Evolutionary conservation across 352 stramenopile genomes (phyloP).

Genomic region (Thalassiosira ordinaria): DNA sequence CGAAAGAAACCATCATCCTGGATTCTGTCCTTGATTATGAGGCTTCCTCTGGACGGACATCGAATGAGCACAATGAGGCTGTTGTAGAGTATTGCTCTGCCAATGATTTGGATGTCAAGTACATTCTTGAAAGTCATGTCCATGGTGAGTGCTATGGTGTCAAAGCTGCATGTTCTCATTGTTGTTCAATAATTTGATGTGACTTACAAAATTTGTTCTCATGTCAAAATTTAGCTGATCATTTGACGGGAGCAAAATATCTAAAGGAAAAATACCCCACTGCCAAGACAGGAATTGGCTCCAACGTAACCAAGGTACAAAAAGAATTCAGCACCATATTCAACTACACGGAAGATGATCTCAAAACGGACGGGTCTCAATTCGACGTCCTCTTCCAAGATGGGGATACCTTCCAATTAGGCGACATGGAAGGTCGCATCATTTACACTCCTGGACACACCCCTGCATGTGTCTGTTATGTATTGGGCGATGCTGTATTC

Average conservation of each 20-base stretch:
- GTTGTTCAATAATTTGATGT: too few relatives aligned
- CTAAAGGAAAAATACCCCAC: slow-evolving; percentile 53
- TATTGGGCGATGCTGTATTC: slow-evolving; percentile 60
- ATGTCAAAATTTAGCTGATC: too few relatives aligned
- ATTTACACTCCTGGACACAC: slow-evolving; percentile 69
- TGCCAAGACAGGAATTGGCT: slow-evolving; percentile 55
- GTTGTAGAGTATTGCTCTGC: slow-evolving; percentile 32
- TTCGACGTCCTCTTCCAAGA: slow-evolving; percentile 63
- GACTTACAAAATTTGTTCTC: too few relatives aligned
- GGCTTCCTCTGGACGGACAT: slow-evolving; percentile 43
- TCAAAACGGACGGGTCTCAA: slow-evolving; percentile 56
- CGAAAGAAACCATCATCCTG: slow-evolving; percentile 50
- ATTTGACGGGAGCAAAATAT: slow-evolving; percentile 57
- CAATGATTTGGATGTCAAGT: slow-evolving; percentile 44
- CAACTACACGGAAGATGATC: slow-evolving; percentile 46
- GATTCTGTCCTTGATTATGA: slow-evolving; percentile 70
- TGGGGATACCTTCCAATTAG: slow-evolving; percentile 48
- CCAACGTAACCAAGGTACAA: slow-evolving; percentile 59
- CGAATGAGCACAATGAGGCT: slow-evolving; percentile 41
- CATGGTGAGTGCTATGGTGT: slow-evolving; percentile 28
- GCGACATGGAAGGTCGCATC: slow-evolving; percentile 21
- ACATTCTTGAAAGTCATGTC: slow-evolving; percentile 64
- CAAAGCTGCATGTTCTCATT: too few relatives aligned
- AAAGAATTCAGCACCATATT: slow-evolving; percentile 51
- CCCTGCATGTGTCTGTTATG: slow-evolving; percentile 63